These are phyloP conservation scores for Lachancea sp. DNA, from an alignment of 805 yeast species.

Conservation along the genomic window DNA sequence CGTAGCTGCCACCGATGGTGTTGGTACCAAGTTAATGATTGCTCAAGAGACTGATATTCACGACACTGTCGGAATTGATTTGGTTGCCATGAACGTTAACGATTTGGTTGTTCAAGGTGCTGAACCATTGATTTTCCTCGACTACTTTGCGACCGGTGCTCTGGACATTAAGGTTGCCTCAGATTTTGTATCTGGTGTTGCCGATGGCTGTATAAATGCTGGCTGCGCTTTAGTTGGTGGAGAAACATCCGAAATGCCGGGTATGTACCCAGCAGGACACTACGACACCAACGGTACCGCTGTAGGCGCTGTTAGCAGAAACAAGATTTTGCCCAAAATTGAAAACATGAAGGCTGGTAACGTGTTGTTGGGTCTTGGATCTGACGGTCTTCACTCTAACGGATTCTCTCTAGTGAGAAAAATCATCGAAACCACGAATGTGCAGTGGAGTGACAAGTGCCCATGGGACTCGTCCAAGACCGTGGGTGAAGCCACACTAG, in stretches of 20 bases:
- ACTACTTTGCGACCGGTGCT: constrained; percentile 93
- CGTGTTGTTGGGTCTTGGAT: constrained; percentile 75
- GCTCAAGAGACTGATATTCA: constrained; percentile 88
- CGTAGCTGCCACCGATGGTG: constrained; percentile 99
- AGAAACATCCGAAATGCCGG: constrained; percentile 99
- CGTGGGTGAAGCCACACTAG: constrained; percentile 78
- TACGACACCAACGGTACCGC: constrained; percentile 99
- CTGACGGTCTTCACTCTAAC: constrained; percentile 94
- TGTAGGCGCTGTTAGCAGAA: constrained; percentile 87
- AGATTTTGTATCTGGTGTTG: constrained; percentile 89
- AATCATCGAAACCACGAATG: constrained; percentile 73
- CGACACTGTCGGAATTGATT: constrained; percentile 96
- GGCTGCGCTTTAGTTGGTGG: constrained; percentile 99
- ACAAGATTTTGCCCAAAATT: constrained; percentile 64
- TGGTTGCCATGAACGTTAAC: constrained; percentile 98
- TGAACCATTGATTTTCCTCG: constrained; percentile 90
- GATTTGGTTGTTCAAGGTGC: constrained; percentile 99
- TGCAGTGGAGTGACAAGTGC: constrained; percentile 63
- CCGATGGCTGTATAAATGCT: constrained; percentile 88
- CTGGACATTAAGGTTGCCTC: constrained; percentile 80
- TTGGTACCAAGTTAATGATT: constrained; percentile 91
- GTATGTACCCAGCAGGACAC: constrained; percentile 91
- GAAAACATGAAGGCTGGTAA: constrained; percentile 71
- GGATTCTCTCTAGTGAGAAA: constrained; percentile 94
- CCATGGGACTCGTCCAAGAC: constrained; percentile 76